phyloP scores from a whole-genome alignment of 345 rosid genomes.

The Moricandia arvensis region DNA sequence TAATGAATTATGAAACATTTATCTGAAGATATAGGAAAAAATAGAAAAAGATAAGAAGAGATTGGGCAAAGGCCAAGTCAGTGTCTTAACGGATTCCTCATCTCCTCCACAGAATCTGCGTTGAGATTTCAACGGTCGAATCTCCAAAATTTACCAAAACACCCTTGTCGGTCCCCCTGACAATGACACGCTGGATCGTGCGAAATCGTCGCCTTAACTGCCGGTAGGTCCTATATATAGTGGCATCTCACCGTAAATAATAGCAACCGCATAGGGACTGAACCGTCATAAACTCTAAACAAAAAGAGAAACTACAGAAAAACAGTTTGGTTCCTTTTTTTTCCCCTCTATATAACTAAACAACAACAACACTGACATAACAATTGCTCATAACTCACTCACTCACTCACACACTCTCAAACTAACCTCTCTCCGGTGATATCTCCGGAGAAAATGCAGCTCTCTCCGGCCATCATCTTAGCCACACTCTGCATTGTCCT shows the following conservation, averaged over 20 bases:
- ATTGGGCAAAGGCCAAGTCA: not conserved
- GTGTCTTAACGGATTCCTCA: conserved; percentile 27
- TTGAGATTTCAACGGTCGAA: conserved; percentile 35
- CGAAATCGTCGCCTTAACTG: conserved; percentile 60
- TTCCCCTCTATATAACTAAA: conserved; percentile 26
- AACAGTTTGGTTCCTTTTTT: conserved; percentile 21
- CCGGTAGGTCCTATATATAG: conserved; percentile 28
- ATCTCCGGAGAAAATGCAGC: conserved; percentile 41
- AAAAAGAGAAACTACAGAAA: conserved; percentile 30
- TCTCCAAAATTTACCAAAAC: conserved; percentile 4
- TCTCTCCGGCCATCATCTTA: conserved; percentile 5
- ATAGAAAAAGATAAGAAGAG: not conserved
- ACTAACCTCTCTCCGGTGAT: not conserved
- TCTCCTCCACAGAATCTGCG: conserved; percentile 38
- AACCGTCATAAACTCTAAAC: not conserved
- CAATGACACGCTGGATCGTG: conserved; percentile 36
- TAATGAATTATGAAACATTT: not conserved
- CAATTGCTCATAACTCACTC: conserved; percentile 20
- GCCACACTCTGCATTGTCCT: conserved; percentile 24
- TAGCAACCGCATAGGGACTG: not conserved
- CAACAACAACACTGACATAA: conserved; percentile 22
- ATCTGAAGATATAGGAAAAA: not conserved
- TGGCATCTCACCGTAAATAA: conserved; percentile 57
- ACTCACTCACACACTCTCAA: not conserved
- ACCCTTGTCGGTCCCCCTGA: conserved; percentile 37